Percentiles rank a stretch among this genome's conserved stretches.
Conservation (phyloP, 495 filamentous ascomycete species). For the Aspergillus sparsus region DNA sequence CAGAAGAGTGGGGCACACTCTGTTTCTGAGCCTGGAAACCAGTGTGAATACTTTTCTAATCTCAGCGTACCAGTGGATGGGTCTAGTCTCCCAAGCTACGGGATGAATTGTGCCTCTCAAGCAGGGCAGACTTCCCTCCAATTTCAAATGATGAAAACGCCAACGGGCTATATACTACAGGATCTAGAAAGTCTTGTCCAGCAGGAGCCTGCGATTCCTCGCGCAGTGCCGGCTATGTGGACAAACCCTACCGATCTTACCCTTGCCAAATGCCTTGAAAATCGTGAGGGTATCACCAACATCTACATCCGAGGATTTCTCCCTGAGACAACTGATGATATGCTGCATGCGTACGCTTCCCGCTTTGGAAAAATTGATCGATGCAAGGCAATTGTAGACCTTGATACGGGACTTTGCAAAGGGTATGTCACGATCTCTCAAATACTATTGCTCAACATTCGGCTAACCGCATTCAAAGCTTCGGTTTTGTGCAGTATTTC, state of each 20-base stretch:
- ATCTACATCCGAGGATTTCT: constrained; percentile 96
- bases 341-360: constrained; percentile 75
- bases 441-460: background rate
- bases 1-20: constrained; percentile 27
- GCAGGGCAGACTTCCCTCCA: constrained; percentile 32
- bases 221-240: constrained; percentile 83
- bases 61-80: constrained; percentile 24
- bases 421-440: constrained; percentile 59
- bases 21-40: constrained; percentile 23
- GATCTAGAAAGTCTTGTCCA: constrained; percentile 71
- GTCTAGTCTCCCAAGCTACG: constrained; percentile 27
- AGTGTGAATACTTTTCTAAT: constrained; percentile 30
- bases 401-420: constrained; percentile 87
- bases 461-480: constrained; percentile 53
- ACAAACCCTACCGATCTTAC: constrained; percentile 71
- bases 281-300: constrained; percentile 83
- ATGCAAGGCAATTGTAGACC: constrained; percentile 96
- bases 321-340: constrained; percentile 91
- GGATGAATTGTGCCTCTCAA: constrained; percentile 27
- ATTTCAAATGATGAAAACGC: constrained; percentile 46
- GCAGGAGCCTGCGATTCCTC: constrained; percentile 79
- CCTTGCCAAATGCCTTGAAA: constrained; percentile 87
- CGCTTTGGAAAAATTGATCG: constrained; percentile 90
- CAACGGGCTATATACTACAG: constrained; percentile 58
- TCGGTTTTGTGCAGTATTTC: constrained; percentile 93